phyloP scores from a whole-genome alignment of 2,329 filamentous ascomycete species.

The Byssoonygena ceratinophila region DNA sequence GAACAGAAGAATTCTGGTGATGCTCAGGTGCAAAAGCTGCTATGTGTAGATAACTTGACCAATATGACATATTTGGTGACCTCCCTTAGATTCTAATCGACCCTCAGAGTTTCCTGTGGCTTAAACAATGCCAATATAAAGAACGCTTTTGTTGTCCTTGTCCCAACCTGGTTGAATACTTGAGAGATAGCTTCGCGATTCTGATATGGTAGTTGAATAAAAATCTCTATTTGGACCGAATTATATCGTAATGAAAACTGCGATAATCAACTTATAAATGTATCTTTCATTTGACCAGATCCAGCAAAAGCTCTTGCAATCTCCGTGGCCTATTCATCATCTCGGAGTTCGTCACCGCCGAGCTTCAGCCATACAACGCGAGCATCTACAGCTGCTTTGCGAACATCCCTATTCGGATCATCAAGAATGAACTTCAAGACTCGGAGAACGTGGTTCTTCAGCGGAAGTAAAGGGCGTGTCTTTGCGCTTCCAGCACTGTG shows the following conservation, averaged over 20 bases:
- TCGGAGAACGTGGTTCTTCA: constrained; percentile 48
- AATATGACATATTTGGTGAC: not conserved
- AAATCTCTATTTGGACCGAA: too few species aligned
- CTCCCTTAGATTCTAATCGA: too few species aligned
- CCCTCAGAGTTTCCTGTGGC: too few species aligned
- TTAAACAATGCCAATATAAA: too few species aligned
- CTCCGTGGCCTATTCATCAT: constrained; percentile 24
- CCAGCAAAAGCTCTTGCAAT: not conserved
- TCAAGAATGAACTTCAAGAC: constrained; percentile 47
- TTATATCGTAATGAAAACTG: too few species aligned
- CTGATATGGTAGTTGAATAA: too few species aligned
- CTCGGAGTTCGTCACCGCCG: constrained; percentile 42
- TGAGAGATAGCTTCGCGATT: too few species aligned
- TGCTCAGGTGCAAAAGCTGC: not conserved
- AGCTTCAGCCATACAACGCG: constrained; percentile 48
- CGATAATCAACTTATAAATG: too few species aligned
- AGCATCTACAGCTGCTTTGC: constrained; percentile 53
- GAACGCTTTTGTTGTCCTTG: too few species aligned
- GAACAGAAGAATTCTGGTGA: constrained; percentile 3
- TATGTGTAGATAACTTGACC: too few species aligned
- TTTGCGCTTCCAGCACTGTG: constrained; percentile 19
- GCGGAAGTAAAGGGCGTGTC: constrained; percentile 43
- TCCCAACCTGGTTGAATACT: too few species aligned
- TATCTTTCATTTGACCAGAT: too few species aligned
- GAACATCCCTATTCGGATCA: constrained; percentile 52